phyloP scores from a whole-genome alignment of 352 stramenopile genomes.

The Elongisporangium undulatum region DNA sequence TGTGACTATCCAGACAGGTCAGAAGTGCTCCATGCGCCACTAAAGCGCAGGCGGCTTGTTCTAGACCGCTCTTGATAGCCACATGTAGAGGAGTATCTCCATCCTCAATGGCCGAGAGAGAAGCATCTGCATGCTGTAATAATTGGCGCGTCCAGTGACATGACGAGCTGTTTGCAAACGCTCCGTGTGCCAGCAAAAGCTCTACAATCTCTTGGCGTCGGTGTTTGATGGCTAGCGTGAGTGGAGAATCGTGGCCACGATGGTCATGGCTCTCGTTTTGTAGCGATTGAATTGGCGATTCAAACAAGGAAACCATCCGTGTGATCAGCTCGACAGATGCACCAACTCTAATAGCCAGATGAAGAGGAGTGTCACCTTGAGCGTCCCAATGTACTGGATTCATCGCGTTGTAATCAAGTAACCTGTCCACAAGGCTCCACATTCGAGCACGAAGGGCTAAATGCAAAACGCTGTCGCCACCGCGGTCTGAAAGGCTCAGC shows the following conservation, averaged over 20 bases:
- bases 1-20: slow-evolving; percentile 29
- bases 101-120: slow-evolving; percentile 9
- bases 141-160: slow-evolving; percentile 15
- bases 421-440: slow-evolving; percentile 51
- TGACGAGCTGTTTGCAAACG: slow-evolving; percentile 17
- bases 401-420: slow-evolving; percentile 39
- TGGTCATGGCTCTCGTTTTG: slow-evolving; percentile 21
- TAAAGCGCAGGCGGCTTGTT: slow-evolving; percentile 32
- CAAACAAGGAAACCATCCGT: slow-evolving; percentile 23
- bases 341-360: slow-evolving; percentile 61
- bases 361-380: slow-evolving; percentile 45
- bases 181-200: slow-evolving; percentile 33
- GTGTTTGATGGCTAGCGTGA: slow-evolving; percentile 54
- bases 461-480: slow-evolving; percentile 50
- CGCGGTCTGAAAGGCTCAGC: slow-evolving; percentile 38
- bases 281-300: slow-evolving; percentile 2
- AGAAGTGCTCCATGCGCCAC: slow-evolving; percentile 44
- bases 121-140: background rate
- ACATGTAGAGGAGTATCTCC: slow-evolving; percentile 49
- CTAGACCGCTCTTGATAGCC: slow-evolving; percentile 49
- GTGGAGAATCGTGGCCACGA: slow-evolving; percentile 43
- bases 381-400: slow-evolving; percentile 40
- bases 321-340: slow-evolving; percentile 38
- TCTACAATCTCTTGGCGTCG: slow-evolving; percentile 49
- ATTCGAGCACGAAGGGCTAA: slow-evolving; percentile 53